phyloP scores from a whole-genome alignment of 2,329 filamentous ascomycete genomes.

The Colletotrichum musae region DNA sequence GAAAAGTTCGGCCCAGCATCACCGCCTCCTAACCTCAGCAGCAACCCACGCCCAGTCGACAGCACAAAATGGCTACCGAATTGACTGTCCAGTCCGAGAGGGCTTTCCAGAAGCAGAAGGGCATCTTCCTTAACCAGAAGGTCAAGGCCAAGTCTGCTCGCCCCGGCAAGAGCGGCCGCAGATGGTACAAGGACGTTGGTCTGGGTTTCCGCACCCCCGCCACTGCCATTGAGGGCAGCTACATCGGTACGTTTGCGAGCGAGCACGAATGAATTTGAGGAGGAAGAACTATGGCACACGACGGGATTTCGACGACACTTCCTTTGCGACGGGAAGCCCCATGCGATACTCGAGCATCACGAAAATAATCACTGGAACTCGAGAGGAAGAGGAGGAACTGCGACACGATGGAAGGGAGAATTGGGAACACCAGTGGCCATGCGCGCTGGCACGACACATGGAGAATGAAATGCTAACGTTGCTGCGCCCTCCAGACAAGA shows the following conservation, averaged over 20 bases:
- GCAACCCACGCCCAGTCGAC: slow-evolving; percentile 42
- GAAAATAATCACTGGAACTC: slow-evolving; percentile 7
- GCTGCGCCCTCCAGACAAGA: slow-evolving; percentile 83
- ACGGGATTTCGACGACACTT: not conserved
- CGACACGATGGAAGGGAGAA: not conserved
- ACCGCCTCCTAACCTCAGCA: slow-evolving; percentile 40
- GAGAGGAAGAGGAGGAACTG: slow-evolving; percentile 1
- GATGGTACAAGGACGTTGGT: slow-evolving; percentile 99
- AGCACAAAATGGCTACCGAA: slow-evolving; percentile 89
- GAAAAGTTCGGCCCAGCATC: slow-evolving; percentile 39
- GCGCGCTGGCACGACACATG: not conserved
- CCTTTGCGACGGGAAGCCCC: slow-evolving; percentile 9
- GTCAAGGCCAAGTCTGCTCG: slow-evolving; percentile 86
- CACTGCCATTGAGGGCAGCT: slow-evolving; percentile 97
- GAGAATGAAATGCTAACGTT: slow-evolving; percentile 31
- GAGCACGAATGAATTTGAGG: slow-evolving; percentile 19
- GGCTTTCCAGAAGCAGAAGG: slow-evolving; percentile 99
- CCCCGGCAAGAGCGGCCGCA: slow-evolving; percentile 91
- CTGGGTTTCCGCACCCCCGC: slow-evolving; percentile 99
- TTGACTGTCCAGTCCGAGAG: slow-evolving; percentile 99
- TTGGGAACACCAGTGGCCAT: not conserved
- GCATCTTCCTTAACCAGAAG: slow-evolving; percentile 99
- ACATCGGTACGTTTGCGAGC: slow-evolving; percentile 87
- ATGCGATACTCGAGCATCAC: slow-evolving; percentile 15
- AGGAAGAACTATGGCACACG: slow-evolving; percentile 5